These are phyloP conservation scores for Fusarium dlaminii DNA, from an alignment of 2,329 filamentous ascomycete species.

Conservation along the genomic window DNA sequence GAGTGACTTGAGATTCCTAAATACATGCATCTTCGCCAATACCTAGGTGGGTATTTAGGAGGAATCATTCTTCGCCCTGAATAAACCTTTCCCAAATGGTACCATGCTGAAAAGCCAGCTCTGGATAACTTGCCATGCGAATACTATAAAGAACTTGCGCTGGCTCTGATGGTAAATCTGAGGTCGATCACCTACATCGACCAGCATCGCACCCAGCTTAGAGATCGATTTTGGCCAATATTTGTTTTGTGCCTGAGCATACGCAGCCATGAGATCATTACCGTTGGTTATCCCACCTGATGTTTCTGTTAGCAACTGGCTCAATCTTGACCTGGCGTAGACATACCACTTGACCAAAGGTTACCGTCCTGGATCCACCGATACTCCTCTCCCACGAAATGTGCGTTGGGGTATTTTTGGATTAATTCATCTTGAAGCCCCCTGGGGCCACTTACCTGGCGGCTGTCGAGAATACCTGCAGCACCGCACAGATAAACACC, in stretches of 20 bases:
- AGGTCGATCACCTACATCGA: constrained; percentile 60
- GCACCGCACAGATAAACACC: constrained; percentile 59
- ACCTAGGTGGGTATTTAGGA: neutral
- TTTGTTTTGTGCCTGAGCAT: constrained; percentile 54
- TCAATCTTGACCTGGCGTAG: neutral
- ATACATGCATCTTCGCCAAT: neutral
- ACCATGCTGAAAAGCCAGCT: constrained; percentile 36
- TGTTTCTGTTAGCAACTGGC: neutral
- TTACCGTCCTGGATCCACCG: constrained; percentile 64
- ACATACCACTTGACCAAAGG: constrained; percentile 64
- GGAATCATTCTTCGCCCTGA: neutral
- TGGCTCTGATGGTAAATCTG: constrained; percentile 55
- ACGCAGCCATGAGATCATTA: constrained; percentile 64
- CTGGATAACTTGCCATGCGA: constrained; percentile 52
- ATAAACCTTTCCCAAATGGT: neutral
- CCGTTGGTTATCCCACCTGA: constrained; percentile 65
- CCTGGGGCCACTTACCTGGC: constrained; percentile 57
- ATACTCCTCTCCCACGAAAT: constrained; percentile 56
- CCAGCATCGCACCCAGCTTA: constrained; percentile 55
- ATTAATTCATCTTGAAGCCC: constrained; percentile 53
- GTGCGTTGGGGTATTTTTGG: constrained; percentile 50
- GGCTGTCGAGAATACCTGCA: constrained; percentile 59
- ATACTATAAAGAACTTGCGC: constrained; percentile 44
- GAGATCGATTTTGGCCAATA: constrained; percentile 55
- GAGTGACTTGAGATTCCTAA: neutral